These are phyloP conservation scores for Fennellomyces sp. DNA, from an alignment of 371 early-diverging fungal genomes.

Conservation along the genomic window DNA sequence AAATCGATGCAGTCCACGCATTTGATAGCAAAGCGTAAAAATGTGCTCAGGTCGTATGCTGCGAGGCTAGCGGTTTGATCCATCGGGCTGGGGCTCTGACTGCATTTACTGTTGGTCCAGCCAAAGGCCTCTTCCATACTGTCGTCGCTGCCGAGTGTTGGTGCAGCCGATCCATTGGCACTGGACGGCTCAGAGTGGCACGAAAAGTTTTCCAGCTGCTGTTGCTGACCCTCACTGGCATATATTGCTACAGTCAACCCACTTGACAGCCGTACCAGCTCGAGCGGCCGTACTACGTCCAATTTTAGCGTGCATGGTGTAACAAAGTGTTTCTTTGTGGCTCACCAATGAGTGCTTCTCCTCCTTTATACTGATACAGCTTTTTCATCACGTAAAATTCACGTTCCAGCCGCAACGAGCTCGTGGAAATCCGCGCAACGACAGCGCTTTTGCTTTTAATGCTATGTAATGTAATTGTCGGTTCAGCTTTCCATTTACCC, in stretches of 20 bases:
- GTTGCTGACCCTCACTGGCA: constrained; percentile 38
- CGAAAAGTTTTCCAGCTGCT: background rate
- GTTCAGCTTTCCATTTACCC: no score
- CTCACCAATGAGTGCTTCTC: constrained; percentile 29
- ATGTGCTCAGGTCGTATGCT: constrained; percentile 40
- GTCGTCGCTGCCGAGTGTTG: background rate
- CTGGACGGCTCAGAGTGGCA: background rate
- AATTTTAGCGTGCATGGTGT: background rate
- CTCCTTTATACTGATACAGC: constrained; percentile 33
- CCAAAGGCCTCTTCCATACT: background rate
- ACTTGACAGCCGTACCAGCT: constrained; percentile 35
- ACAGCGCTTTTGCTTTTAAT: constrained; percentile 37
- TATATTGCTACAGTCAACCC: constrained; percentile 40
- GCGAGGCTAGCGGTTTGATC: background rate
- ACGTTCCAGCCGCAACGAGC: constrained; percentile 33
- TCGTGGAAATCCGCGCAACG: constrained; percentile 35
- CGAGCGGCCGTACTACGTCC: constrained; percentile 35
- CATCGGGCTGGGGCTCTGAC: background rate
- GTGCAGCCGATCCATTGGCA: background rate
- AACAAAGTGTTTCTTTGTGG: background rate
- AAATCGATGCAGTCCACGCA: constrained; percentile 47
- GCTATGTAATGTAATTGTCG: no score
- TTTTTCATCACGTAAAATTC: constrained; percentile 42
- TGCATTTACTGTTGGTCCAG: background rate
- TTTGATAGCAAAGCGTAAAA: constrained; percentile 48